Evolutionary conservation across 2,329 filamentous ascomycete genomes (phyloP).

Genomic region (Curvularia spicifera): DNA sequence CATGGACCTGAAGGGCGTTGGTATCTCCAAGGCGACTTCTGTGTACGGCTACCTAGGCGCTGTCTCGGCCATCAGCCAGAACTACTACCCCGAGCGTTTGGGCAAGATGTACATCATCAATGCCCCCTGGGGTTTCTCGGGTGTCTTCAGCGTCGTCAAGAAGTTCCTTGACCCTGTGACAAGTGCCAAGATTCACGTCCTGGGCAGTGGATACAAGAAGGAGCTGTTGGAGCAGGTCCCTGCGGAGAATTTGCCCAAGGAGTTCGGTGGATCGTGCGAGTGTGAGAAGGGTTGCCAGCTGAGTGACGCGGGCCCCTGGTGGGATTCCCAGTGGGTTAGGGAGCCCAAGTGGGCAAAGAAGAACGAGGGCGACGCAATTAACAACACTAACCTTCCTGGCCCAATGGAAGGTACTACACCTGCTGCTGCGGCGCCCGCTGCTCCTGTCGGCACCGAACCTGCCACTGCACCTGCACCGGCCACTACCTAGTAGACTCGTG

Average conservation of each 20-base stretch:
- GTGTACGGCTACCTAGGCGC: slow-evolving; percentile 88
- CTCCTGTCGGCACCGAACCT: slow-evolving; percentile 23
- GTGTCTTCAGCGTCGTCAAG: slow-evolving; percentile 86
- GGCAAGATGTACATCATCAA: slow-evolving; percentile 98
- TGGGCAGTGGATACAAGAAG: slow-evolving; percentile 80
- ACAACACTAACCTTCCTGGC: slow-evolving; percentile 41
- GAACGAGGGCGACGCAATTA: slow-evolving; percentile 35
- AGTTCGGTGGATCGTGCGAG: slow-evolving; percentile 82
- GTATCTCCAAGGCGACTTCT: slow-evolving; percentile 76
- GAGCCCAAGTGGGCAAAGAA: slow-evolving; percentile 60
- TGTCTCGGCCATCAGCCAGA: slow-evolving; percentile 89
- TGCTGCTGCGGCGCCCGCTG: slow-evolving; percentile 27
- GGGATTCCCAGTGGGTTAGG: slow-evolving; percentile 70
- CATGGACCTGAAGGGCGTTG: slow-evolving; percentile 96
- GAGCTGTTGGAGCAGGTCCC: slow-evolving; percentile 86
- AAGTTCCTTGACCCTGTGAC: slow-evolving; percentile 96
- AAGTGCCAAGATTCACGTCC: slow-evolving; percentile 91
- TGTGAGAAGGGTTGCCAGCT: slow-evolving; percentile 83
- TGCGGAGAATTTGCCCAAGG: slow-evolving; percentile 84
- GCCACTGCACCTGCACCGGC: slow-evolving; percentile 21
- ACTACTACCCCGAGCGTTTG: slow-evolving; percentile 98
- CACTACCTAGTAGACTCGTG: slow-evolving; percentile 49
- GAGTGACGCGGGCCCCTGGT: slow-evolving; percentile 92
- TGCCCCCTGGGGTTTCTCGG: slow-evolving; percentile 90
- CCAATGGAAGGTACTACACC: slow-evolving; percentile 33